Base-by-base conservation (phyloP, 2,329 filamentous ascomycete genomes). In the Monilinia laxa region DNA sequence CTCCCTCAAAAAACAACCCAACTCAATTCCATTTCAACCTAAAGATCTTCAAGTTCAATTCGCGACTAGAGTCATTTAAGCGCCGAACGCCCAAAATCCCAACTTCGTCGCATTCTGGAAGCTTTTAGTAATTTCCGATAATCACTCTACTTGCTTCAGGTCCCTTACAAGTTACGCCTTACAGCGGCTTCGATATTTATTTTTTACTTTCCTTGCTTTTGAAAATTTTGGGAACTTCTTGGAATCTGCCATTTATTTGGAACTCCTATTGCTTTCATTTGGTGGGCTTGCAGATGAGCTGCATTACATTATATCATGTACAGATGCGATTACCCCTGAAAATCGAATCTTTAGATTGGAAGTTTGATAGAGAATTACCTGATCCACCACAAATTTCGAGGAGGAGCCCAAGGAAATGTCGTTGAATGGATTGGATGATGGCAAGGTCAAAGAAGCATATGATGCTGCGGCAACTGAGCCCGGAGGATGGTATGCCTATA, bases 401-500 rank as follows among this genome's bases (percentile, higher is more conserved):
- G 31, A 59, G 60, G 51, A 68, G 65, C 62, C 64, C 63, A 69
- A 65, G 73, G 77, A 78, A 73, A 98, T 98, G 94, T 97, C 94
- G 83, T 84, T 98, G 80, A 97, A 97, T 87, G 95, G 95, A 71
- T 84, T 98, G 80, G 93, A 97, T 81, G 85, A 87, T 81, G 82
- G 85, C 73, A 85, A 87, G 76, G 85, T 99, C 80, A 86, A 88
- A 80, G 92, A 96, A 81, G 93, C 93, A 75, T 89, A 96, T 80
- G 90, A 93, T 76, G 82, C 86, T 74, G 91, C 92, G 66, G 82
- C 89, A 73, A 85, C 86, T 68, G 95, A 98, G 80, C 87, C 92
- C 67, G 93, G 93, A 81, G 93, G 93, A 89, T 99, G 95, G 95
- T 98, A 70, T 73, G 72, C 66, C 67, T 67, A 18, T 54, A 47